Base-by-base conservation (phyloP, 371 early-diverging fungal genomes). In the Smittium culicis region DNA sequence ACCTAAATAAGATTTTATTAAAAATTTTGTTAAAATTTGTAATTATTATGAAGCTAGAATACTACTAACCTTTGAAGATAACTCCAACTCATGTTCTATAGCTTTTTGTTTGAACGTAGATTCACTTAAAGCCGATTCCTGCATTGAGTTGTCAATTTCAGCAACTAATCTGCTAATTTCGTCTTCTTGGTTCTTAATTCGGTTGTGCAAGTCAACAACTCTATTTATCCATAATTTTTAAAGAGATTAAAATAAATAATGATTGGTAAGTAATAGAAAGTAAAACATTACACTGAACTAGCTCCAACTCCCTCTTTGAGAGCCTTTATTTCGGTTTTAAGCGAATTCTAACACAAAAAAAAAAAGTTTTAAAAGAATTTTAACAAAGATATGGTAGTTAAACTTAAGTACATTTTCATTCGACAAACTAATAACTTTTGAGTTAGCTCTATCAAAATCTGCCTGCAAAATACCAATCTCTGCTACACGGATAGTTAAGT, bases 381-480 rank as follows among this genome's bases (percentile, higher is more conserved):
- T n/a, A n/a, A n/a, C n/a, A n/a, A n/a, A n/a, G n/a, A n/a, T n/a
- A n/a, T n/a, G n/a, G n/a, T n/a, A n/a, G n/a, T n/a, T n/a, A n/a
- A n/a, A n/a, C n/a, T n/a, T n/a, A 59, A 59, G 5, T 59, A 59
- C 60, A 59, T 59, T 59, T 25, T 59, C 30, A 59, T 32, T 59
- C n/a, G 31, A 59, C 5, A 59, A n/a, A 16, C 31, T 59, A 16
- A 29, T 59, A n/a, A 59, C 11, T n/a, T 59, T 85, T 55, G 79
- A 78, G 66, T 87, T 88, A 25, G 91, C 87, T 34, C 88, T 82
- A 63, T 94, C 93, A 27, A 92, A 78, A 67, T 94, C 94, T 71
- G 86, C 79, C 55, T 84, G 80, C 3, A 91, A 81, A 63, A 94
- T 90, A 71, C 93, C 93, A 56, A 91, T 76, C 68, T 94, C 94